Base-by-base conservation (phyloP, 1,284 basidiomycete genomes). In the Ganoderma multipileum region DNA sequence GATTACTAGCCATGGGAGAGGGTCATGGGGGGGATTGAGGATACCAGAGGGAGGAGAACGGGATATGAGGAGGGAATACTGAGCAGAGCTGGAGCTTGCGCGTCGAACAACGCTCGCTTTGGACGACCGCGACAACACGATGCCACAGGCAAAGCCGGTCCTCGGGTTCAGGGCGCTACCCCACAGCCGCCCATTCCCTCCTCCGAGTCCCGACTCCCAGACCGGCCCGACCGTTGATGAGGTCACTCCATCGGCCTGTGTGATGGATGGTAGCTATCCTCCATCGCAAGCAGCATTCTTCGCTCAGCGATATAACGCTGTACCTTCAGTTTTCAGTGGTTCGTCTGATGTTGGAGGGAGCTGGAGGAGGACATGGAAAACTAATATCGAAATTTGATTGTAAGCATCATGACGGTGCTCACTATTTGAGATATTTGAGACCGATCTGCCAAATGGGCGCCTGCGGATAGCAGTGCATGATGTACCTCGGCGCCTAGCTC, bases 381-480 rank as follows among this genome's bases (percentile, higher is more conserved):
- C 36, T 9, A 41, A 42, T 42, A 42, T 20, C 18, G 14, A 20
- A 20, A 42, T 42, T 42, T 42, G 41, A 47, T n/a, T n/a, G n/a
- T 50, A 50, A 50, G 47, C 47, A 50, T 50, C 47, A 50, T 50
- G 23, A 50, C 47, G 2, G 9, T n/a, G 23, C 44, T 47, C 20
- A 23, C 20, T 33, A 33, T n/a, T n/a, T n/a, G n/a, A n/a, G n/a
- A n/a, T 20, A 44, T 47, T 47, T 50, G 47, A 50, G 47, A 50
- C 52, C 18, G 30, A 63, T 63, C 50, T 63, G 61, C 61, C 38
- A 64, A 44, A 68, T 68, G 71, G 67, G 71, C 71, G 71, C 63
- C 71, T 72, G 71, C 69, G 68, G 67, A 69, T 55, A 70, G 71
- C 71, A 66, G 71, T 72, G 71, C 71, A 59, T 68, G 68, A 71